A percentile compares a stretch with the other conserved stretches of the same genome.
Evolutionary conservation across 345 rosid species (phyloP).

Genomic region (Laguncularia racemosa): DNA sequence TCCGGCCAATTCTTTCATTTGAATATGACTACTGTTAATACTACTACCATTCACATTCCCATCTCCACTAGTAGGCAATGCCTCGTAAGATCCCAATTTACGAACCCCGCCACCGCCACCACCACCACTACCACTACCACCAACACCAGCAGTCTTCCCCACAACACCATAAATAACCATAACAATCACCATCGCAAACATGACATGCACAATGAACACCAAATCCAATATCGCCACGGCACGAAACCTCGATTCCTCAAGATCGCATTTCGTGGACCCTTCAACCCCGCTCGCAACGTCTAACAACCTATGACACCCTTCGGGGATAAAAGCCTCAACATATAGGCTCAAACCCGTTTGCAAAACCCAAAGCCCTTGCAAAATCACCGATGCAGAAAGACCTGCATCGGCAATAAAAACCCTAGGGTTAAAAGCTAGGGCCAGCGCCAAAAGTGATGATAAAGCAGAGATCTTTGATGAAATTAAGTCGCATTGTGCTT

Average conservation of each 20-base stretch:
- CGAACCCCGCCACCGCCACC: slow-evolving; percentile 39
- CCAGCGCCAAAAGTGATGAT: slow-evolving; percentile 50
- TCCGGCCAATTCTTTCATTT: slow-evolving; percentile 80
- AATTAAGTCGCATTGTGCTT: slow-evolving; percentile 67
- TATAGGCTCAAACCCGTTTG: slow-evolving; percentile 85
- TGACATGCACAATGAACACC: slow-evolving; percentile 57
- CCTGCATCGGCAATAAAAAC: slow-evolving; percentile 71
- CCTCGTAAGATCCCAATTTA: slow-evolving; percentile 71
- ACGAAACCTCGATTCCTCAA: slow-evolving; percentile 62
- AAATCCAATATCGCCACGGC: slow-evolving; percentile 88
- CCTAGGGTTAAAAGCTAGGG: slow-evolving; percentile 59
- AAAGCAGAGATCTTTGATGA: slow-evolving; percentile 60
- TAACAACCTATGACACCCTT: slow-evolving; percentile 71
- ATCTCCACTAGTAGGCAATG: slow-evolving; percentile 49
- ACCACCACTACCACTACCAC: slow-evolving; percentile 45
- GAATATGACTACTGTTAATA: slow-evolving; percentile 39
- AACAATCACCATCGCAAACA: slow-evolving; percentile 47
- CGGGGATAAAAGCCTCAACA: slow-evolving; percentile 84
- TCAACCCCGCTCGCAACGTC: slow-evolving; percentile 73
- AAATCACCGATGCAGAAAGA: slow-evolving; percentile 53
- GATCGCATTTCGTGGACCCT: slow-evolving; percentile 80
- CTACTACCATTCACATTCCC: slow-evolving; percentile 17
- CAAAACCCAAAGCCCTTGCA: slow-evolving; percentile 84
- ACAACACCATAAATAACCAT: slow-evolving; percentile 47
- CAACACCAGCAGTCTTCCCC: slow-evolving; percentile 36